Conservation (phyloP, 108 stramenopile genomes). For the Stephanodiscus triporus region DNA sequence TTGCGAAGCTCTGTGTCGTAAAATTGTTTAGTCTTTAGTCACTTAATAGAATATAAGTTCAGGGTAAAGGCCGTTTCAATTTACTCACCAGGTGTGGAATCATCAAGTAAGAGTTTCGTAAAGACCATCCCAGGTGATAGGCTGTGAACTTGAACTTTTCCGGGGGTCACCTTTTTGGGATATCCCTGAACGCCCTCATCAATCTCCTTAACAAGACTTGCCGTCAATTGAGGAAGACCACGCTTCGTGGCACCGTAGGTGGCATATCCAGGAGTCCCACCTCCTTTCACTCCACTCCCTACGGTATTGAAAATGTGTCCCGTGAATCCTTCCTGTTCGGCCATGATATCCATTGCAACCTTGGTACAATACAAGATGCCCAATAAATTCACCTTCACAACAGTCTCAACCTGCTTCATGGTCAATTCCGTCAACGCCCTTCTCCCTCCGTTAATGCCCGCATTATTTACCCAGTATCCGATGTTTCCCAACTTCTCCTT, state of each 20-base stretch:
- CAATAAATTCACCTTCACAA: constrained; percentile 88
- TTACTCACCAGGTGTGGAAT: constrained; percentile 77
- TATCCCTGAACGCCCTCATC: constrained; percentile 92
- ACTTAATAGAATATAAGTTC: neutral
- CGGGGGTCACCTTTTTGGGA: constrained; percentile 69
- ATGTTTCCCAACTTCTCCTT: constrained; percentile 84
- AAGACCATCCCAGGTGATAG: constrained; percentile 94
- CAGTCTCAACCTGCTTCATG: constrained; percentile 74
- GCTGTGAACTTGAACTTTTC: constrained; percentile 84
- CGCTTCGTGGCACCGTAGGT: constrained; percentile 93
- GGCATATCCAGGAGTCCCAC: constrained; percentile 93
- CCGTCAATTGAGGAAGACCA: constrained; percentile 89
- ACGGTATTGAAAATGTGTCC: constrained; percentile 94
- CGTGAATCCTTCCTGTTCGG: constrained; percentile 73
- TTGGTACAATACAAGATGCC: constrained; percentile 87
- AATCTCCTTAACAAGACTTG: constrained; percentile 81
- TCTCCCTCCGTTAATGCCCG: constrained; percentile 90
- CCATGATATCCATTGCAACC: constrained; percentile 89
- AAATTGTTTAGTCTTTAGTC: constrained; percentile 1
- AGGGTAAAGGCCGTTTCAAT: constrained; percentile 3
- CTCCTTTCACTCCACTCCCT: constrained; percentile 90
- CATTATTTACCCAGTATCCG: constrained; percentile 93
- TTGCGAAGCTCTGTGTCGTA: constrained; percentile 77
- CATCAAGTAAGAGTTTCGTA: constrained; percentile 86
- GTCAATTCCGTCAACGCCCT: constrained; percentile 80